Evolutionary conservation across 2,329 filamentous ascomycete species (phyloP).

Genomic region (Bipolaris bicolor): DNA sequence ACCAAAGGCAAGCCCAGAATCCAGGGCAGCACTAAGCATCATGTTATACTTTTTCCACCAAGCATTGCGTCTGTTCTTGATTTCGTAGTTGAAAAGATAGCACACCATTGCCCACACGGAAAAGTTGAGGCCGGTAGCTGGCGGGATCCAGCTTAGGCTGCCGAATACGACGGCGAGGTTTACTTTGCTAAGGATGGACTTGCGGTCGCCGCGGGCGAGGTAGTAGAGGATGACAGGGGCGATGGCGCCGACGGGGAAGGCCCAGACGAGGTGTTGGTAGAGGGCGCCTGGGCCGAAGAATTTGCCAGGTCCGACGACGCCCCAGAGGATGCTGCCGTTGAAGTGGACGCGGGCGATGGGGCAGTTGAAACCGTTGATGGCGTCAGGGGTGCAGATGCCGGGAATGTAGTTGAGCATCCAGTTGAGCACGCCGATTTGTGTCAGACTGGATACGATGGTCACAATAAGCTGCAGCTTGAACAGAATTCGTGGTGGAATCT

Average conservation of each 20-base stretch:
- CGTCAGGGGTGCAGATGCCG: constrained; percentile 76
- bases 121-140: constrained; percentile 82
- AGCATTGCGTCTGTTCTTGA: constrained; percentile 70
- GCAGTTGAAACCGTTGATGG: constrained; percentile 87
- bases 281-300: constrained; percentile 80
- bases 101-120: constrained; percentile 86
- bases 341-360: constrained; percentile 88
- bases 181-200: constrained; percentile 73
- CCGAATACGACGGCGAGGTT: constrained; percentile 85
- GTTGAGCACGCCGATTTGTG: constrained; percentile 83
- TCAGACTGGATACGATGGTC: constrained; percentile 76
- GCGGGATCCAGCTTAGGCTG: constrained; percentile 83
- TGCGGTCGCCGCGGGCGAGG: constrained; percentile 63
- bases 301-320: constrained; percentile 79
- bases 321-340: constrained; percentile 89
- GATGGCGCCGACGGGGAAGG: constrained; percentile 77
- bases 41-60: constrained; percentile 96
- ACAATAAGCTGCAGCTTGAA: constrained; percentile 80
- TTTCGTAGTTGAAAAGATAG: constrained; percentile 80
- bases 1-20: constrained; percentile 81
- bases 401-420: constrained; percentile 86
- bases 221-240: constrained; percentile 77
- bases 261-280: constrained; percentile 80
- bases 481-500: constrained; percentile 78
- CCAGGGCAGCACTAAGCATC: constrained; percentile 82